phyloP scores from a whole-genome alignment of 768 basidiomycete genomes.

The Lactarius evosmus region DNA sequence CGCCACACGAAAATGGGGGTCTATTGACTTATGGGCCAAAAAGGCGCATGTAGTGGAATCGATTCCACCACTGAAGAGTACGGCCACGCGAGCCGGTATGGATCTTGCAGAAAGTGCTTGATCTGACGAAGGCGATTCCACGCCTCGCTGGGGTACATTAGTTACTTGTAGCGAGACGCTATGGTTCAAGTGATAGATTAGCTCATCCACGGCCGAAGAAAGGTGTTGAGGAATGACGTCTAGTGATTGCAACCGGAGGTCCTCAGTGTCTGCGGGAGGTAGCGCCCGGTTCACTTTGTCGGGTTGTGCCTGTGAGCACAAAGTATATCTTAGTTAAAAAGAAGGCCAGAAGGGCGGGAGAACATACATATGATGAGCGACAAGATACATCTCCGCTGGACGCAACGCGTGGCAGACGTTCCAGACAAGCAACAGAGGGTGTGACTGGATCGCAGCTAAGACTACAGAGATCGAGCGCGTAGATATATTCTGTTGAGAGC shows the following conservation, averaged over 20 bases:
- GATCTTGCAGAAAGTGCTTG: slow-evolving; percentile 21
- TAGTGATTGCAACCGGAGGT: slow-evolving; percentile 38
- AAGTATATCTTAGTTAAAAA: background rate
- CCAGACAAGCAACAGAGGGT: slow-evolving; percentile 11
- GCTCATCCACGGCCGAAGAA: slow-evolving; percentile 42
- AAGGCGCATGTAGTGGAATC: slow-evolving; percentile 84
- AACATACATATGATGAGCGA: slow-evolving; percentile 8
- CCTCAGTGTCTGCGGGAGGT: slow-evolving; percentile 38
- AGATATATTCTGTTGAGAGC: slow-evolving; percentile 55
- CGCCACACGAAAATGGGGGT: slow-evolving; percentile 1
- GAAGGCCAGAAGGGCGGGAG: background rate
- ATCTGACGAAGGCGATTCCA: slow-evolving; percentile 33
- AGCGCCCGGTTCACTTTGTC: slow-evolving; percentile 46
- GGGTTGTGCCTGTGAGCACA: slow-evolving; percentile 41
- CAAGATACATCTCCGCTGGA: background rate
- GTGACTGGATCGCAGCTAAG: slow-evolving; percentile 22
- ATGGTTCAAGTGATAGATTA: slow-evolving; percentile 53
- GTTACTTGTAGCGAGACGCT: slow-evolving; percentile 68
- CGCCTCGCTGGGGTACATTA: slow-evolving; percentile 53
- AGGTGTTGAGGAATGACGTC: slow-evolving; percentile 46
- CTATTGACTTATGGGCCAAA: slow-evolving; percentile 59
- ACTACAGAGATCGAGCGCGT: slow-evolving; percentile 46
- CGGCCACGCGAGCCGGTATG: slow-evolving; percentile 51
- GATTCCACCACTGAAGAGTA: slow-evolving; percentile 95
- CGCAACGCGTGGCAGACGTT: slow-evolving; percentile 28